Base-by-base conservation (phyloP, 2,329 filamentous ascomycete species). In the Cryoendolithus antarcticus region DNA sequence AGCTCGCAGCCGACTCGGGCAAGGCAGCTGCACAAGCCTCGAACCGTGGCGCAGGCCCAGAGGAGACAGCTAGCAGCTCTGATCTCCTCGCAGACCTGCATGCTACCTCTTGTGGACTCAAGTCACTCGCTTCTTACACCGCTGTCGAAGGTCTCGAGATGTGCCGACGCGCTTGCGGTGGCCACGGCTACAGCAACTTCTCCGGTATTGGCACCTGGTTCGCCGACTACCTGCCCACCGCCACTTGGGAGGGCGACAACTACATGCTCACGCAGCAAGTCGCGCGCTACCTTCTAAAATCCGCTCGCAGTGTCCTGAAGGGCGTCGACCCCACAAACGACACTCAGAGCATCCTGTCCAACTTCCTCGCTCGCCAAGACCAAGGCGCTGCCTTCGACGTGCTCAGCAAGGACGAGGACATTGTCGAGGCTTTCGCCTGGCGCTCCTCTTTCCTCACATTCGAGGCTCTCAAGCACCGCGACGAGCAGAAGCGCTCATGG, bases 251-350 rank as follows among this genome's bases (percentile, higher is more conserved):
- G 57, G 82, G 82, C 33, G 82, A 85, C 63, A 84, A 84, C 66
- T 86, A 82, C 65, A 85, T 86, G 81, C 66, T 86, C 43, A 83
- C 80, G 8, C 82, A 86, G 59, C 82, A 86, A 62, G 81, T 86
- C 2, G 78, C 79, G 2, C 73, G 80, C 42, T 86, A 86, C 53
- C 72, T 86, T 34, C 71, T 86, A 47, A 86, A 86, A 69, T 76
- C 80, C 3, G 81, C 80, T 0, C 77, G 82, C 31, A 70, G 74
- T 1, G 81, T 86, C 0, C 62, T 84, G n/a, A 65, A 71, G 9
- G 76, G 75, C 47, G 72, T 78, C 44, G 68, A 73, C 41, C 63
- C 78, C 34, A 68, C 69, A 47, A 83, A 84, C 54, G 79, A 83
- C 60, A 84, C 79, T 3, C 75, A 75, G 3, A 66, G 65, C 27